Base-by-base conservation (phyloP, 768 basidiomycete genomes). In the Lactifluus subvellereus region DNA sequence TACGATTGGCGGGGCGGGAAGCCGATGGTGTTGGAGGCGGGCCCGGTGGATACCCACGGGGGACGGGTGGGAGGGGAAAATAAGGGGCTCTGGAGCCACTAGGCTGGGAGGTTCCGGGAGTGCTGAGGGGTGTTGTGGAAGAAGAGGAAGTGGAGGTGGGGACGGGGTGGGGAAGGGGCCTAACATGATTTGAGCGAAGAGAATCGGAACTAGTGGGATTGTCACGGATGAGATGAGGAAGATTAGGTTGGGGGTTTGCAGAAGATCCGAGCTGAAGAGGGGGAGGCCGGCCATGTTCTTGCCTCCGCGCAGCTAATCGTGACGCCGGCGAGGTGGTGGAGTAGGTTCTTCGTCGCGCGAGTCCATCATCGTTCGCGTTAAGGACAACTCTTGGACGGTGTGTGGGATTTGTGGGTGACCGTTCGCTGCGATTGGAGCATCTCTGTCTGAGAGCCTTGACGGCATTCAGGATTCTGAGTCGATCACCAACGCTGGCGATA, bases 401-500 rank as follows among this genome's bases (percentile, higher is more conserved):
- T 20, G 47, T 6, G 8, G 54, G 37, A 33, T 60, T 45, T 7
- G 54, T 11, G 2, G 69, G 61, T 1, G 60, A 43, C 20, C 57
- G 48, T 27, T 64, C 62, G 10, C 65, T 66, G 8, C 66, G 60
- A 11, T 54, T 67, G 13, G 71, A 73, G 53, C 84, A 85, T 65
- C 80, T 80, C 66, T 83, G 81, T 38, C 95, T 78, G 16, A 98
- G 78, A 6, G 77, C 72, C 71, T 94, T 94, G 63, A 99, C 89
- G 1, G 87, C 96, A 61, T 84, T 88, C 20, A 93, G 70, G 54
- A 99, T 89, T 71, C 92, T 82, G 8, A 98, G 84, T 54, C 95
- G 79, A 74, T 99, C 97, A 11, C 97, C 97, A 47, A 99, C 88
- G 74, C 88, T 92, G 37, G 79, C 69, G 33, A 99, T 83, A 14